phyloP scores from a whole-genome alignment of 1,139 yeast genomes.

The Taphrina deformans region DNA sequence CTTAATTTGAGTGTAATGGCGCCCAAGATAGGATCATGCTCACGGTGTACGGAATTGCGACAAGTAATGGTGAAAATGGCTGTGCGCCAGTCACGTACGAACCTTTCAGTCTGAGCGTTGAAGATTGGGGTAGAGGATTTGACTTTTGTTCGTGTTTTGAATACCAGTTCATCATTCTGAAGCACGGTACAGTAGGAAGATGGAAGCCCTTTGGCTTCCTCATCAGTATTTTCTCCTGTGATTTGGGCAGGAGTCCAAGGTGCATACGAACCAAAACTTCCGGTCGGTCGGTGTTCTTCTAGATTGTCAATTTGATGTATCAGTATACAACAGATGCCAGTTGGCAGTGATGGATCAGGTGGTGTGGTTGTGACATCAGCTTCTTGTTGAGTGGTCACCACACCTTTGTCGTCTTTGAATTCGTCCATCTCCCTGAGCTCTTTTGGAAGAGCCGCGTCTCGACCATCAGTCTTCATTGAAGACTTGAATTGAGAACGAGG shows the following conservation, averaged over 20 bases:
- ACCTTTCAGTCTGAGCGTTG: slow-evolving; percentile 34
- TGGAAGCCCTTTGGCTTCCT: slow-evolving; percentile 33
- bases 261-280: slow-evolving; percentile 33
- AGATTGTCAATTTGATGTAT: slow-evolving; percentile 34
- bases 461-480: slow-evolving; percentile 31
- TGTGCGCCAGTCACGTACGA: slow-evolving; percentile 34
- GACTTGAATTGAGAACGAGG: slow-evolving; percentile 24
- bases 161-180: slow-evolving; percentile 31
- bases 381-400: slow-evolving; percentile 28
- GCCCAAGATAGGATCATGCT: slow-evolving; percentile 34
- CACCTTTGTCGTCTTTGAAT: slow-evolving; percentile 30
- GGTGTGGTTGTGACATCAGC: slow-evolving; percentile 32
- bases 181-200: slow-evolving; percentile 33
- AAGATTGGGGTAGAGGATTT: slow-evolving; percentile 32
- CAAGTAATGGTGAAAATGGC: slow-evolving; percentile 31
- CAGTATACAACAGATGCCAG: slow-evolving; percentile 27
- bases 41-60: slow-evolving; percentile 29
- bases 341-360: slow-evolving; percentile 33
- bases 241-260: slow-evolving; percentile 32
- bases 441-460: slow-evolving; percentile 20
- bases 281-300: slow-evolving; percentile 30
- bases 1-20: slow-evolving; percentile 30
- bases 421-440: slow-evolving; percentile 25
- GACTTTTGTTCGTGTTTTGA: slow-evolving; percentile 33
- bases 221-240: slow-evolving; percentile 32